phyloP scores from a whole-genome alignment of 345 rosid genomes.

The Angophora floribunda region DNA sequence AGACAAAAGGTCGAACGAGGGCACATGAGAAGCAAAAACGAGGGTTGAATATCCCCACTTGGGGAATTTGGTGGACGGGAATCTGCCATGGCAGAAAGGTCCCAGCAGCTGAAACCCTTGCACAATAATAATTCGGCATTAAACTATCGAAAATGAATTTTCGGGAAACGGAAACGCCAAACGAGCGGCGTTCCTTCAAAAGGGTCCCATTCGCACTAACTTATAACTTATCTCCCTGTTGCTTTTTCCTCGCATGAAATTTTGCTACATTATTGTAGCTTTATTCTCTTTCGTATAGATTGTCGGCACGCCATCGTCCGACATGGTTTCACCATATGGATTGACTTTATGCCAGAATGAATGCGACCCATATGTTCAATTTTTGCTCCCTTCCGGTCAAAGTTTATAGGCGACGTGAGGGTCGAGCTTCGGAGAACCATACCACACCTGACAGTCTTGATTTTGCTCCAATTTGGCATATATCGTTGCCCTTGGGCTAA shows the following conservation, averaged over 20 bases:
- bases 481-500: neutral
- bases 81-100: neutral
- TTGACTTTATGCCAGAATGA: neutral
- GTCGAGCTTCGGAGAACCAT: neutral
- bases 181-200: neutral
- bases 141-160: neutral
- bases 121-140: neutral
- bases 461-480: neutral
- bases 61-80: neutral
- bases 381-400: neutral
- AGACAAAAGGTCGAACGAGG: neutral
- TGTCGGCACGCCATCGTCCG: neutral
- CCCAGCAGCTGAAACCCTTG: neutral
- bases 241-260: neutral
- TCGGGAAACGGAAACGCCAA: neutral
- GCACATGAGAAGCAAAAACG: neutral
- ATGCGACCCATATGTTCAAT: neutral
- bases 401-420: neutral
- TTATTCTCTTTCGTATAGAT: neutral
- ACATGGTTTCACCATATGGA: neutral
- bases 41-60: neutral
- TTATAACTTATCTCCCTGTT: neutral
- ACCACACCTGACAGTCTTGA: neutral
- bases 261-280: neutral
- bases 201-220: neutral